Evolutionary conservation across 805 yeast species (phyloP).

Genomic region (Teunomyces tritomae): DNA sequence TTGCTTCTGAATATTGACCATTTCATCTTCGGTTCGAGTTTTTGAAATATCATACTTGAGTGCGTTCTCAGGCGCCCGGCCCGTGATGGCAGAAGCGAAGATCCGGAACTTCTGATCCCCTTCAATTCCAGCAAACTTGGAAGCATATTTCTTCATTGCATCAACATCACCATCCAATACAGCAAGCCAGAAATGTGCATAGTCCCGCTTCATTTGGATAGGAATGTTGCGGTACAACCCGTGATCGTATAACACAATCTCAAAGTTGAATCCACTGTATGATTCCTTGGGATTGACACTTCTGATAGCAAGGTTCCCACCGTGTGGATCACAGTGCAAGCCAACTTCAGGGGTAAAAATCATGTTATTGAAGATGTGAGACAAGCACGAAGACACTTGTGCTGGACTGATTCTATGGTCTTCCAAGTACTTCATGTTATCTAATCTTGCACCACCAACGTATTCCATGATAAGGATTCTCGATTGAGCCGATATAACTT

Average conservation of each 20-base stretch:
- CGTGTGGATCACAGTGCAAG: slow-evolving; percentile 97
- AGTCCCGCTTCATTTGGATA: slow-evolving; percentile 69
- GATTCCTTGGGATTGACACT: slow-evolving; percentile 16
- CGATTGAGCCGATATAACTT: slow-evolving; percentile 59
- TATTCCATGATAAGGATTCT: slow-evolving; percentile 87
- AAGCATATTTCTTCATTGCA: slow-evolving; percentile 71
- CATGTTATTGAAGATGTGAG: slow-evolving; percentile 93
- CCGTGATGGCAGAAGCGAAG: slow-evolving; percentile 92
- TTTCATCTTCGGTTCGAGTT: slow-evolving; percentile 59
- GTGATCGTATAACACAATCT: slow-evolving; percentile 89
- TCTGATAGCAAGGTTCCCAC: slow-evolving; percentile 90
- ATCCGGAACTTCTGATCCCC: slow-evolving; percentile 75
- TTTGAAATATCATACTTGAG: slow-evolving; percentile 57
- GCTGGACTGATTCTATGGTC: slow-evolving; percentile 64
- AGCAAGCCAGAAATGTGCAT: slow-evolving; percentile 92
- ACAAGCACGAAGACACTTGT: slow-evolving; percentile 78
- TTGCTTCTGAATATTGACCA: slow-evolving; percentile 61
- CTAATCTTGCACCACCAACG: slow-evolving; percentile 78
- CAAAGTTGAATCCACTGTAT: slow-evolving; percentile 68
- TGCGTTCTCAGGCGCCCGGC: slow-evolving; percentile 81
- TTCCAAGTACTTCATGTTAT: slow-evolving; percentile 65
- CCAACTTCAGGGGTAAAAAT: slow-evolving; percentile 90
- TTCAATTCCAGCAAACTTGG: slow-evolving; percentile 70
- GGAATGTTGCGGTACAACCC: slow-evolving; percentile 89
- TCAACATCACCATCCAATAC: slow-evolving; percentile 66